Conservation (phyloP, 2,329 filamentous ascomycete genomes). For the Fusarium aywerte region DNA sequence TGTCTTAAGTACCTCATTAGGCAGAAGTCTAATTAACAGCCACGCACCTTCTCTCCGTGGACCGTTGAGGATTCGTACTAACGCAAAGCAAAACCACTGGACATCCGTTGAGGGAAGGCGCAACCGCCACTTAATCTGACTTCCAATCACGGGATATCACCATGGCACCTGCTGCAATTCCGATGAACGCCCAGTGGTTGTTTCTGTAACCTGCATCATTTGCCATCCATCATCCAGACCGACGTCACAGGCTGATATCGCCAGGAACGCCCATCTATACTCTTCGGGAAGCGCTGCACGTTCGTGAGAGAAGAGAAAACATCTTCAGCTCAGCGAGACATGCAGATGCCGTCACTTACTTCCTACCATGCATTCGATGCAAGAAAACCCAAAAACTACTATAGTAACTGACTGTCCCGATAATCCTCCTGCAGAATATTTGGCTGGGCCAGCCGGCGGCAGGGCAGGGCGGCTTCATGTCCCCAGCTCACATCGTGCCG, state of each 20-base stretch:
- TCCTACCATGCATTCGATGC: constrained; percentile 17
- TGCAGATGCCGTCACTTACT: constrained; percentile 11
- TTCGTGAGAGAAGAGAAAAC: constrained; percentile 34
- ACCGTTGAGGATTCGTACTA: constrained; percentile 6
- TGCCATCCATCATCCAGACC: constrained; percentile 12
- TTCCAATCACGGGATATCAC: constrained; percentile 24
- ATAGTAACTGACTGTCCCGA: constrained; percentile 2
- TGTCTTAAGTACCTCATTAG: not conserved
- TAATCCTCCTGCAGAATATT: constrained; percentile 12
- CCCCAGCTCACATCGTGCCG: constrained; percentile 23
- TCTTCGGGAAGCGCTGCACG: constrained; percentile 5
- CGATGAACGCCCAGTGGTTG: constrained; percentile 18
- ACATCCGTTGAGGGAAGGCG: constrained; percentile 11
- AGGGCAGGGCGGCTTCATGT: not conserved
- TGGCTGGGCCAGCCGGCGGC: not conserved
- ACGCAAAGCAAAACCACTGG: constrained; percentile 13
- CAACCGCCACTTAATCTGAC: constrained; percentile 16
- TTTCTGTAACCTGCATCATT: constrained; percentile 21
- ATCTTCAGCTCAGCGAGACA: constrained; percentile 6
- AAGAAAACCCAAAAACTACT: not conserved
- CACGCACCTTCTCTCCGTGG: constrained; percentile 1
- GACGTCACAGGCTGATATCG: constrained; percentile 22
- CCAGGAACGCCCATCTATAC: constrained; percentile 20
- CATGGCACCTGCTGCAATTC: constrained; percentile 11
- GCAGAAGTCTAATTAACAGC: constrained; percentile 1